These are phyloP conservation scores for Erythrophleum fordii DNA, from an alignment of 306 rosid species.

Conservation along the genomic window DNA sequence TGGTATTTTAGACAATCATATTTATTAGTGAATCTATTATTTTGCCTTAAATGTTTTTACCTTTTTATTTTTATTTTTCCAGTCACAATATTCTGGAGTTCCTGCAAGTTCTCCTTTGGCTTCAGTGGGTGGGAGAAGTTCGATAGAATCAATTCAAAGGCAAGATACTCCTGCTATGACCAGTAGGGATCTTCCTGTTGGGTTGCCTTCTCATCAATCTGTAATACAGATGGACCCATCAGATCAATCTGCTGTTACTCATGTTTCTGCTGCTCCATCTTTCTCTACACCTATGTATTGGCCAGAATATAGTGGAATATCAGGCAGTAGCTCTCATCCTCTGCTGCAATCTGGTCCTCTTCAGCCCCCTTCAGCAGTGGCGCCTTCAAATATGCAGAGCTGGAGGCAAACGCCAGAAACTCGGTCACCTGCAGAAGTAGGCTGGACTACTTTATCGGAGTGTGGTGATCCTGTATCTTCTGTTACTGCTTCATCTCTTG, in stretches of 20 bases:
- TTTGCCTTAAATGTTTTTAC: neutral
- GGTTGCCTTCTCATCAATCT: slow-evolving; percentile 53
- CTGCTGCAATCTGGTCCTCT: slow-evolving; percentile 41
- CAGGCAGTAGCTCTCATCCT: slow-evolving; percentile 40
- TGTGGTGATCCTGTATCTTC: slow-evolving; percentile 47
- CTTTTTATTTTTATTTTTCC: slow-evolving; percentile 33
- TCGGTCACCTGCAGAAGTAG: slow-evolving; percentile 44
- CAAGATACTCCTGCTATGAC: slow-evolving; percentile 54
- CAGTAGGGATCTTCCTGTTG: slow-evolving; percentile 44
- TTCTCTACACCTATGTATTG: slow-evolving; percentile 44
- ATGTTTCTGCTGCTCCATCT: slow-evolving; percentile 45
- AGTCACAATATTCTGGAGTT: slow-evolving; percentile 52
- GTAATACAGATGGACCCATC: slow-evolving; percentile 37
- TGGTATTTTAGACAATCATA: neutral
- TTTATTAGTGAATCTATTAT: neutral
- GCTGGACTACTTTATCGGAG: slow-evolving; percentile 45
- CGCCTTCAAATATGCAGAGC: slow-evolving; percentile 45
- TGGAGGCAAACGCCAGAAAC: slow-evolving; percentile 44
- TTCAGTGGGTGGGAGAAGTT: slow-evolving; percentile 44
- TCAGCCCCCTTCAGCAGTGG: slow-evolving; percentile 42
- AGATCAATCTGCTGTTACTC: slow-evolving; percentile 43
- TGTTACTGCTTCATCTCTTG: slow-evolving; percentile 40
- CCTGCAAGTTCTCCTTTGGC: slow-evolving; percentile 38
- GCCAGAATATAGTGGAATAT: slow-evolving; percentile 49
- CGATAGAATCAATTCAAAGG: slow-evolving; percentile 51